Evolutionary conservation across 371 early-diverging fungal species (phyloP).

Genomic region (Saksenaea vasiformis): DNA sequence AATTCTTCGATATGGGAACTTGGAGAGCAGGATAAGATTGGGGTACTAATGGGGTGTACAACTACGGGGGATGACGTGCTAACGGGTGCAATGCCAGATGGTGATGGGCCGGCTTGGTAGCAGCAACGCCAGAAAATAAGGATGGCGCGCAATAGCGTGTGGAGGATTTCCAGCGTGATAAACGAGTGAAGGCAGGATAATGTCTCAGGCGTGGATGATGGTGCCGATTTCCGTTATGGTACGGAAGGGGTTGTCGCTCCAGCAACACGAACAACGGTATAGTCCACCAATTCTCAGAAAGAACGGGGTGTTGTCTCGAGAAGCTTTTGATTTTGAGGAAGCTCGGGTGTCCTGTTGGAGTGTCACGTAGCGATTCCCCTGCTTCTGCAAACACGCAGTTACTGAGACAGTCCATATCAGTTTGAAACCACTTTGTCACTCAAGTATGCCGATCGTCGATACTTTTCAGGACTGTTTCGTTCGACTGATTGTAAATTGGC

Average conservation of each 20-base stretch:
- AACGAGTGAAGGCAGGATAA: too few species aligned
- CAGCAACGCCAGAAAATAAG: conserved; percentile 20
- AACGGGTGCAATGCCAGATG: conserved; percentile 11
- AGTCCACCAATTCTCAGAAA: too few species aligned
- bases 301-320: too few species aligned
- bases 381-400: conserved; percentile 25
- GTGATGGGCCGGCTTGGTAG: conserved; percentile 8
- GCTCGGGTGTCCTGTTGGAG: too few species aligned
- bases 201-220: too few species aligned
- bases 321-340: too few species aligned
- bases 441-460: conserved; percentile 22
- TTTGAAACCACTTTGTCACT: conserved; percentile 14
- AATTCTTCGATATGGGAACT: conserved; percentile 28
- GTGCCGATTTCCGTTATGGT: too few species aligned
- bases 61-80: conserved; percentile 19
- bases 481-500: conserved; percentile 25
- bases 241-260: too few species aligned
- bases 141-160: conserved; percentile 15
- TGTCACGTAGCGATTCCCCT: too few species aligned
- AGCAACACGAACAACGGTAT: too few species aligned
- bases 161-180: too few species aligned
- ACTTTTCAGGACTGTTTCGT: conserved; percentile 22
- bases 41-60: conserved; percentile 26
- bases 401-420: conserved; percentile 20
- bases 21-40: conserved; percentile 27